phyloP scores from a whole-genome alignment of 495 filamentous ascomycete species.

The Trichoderma orchidacearum region DNA sequence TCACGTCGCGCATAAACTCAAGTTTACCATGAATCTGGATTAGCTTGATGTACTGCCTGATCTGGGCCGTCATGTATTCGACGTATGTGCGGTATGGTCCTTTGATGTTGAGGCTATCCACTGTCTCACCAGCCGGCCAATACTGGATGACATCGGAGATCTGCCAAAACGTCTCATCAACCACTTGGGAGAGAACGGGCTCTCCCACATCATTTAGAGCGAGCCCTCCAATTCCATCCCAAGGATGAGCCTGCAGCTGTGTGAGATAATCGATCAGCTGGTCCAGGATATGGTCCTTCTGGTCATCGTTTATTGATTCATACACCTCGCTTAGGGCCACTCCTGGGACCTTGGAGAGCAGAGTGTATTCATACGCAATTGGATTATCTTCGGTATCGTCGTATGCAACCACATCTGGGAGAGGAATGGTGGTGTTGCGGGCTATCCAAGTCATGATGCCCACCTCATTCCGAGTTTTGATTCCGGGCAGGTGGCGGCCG shows the following conservation, averaged over 20 bases:
- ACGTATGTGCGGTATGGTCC: conserved; percentile 10
- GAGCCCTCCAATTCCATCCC: conserved; percentile 12
- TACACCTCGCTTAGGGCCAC: conserved; percentile 15
- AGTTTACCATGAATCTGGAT: conserved; percentile 14
- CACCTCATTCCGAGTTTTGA: conserved; percentile 23
- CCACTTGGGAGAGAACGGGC: conserved; percentile 3
- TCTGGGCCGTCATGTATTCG: conserved; percentile 9
- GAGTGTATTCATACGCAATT: conserved; percentile 18
- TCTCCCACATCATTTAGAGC: neutral
- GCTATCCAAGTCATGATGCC: conserved; percentile 18
- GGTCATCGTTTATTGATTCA: conserved; percentile 6
- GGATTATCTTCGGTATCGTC: conserved; percentile 15
- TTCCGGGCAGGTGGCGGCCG: conserved; percentile 15
- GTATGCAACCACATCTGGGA: conserved; percentile 13
- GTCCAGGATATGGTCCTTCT: conserved; percentile 9
- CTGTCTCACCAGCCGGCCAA: conserved; percentile 11
- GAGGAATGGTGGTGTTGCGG: conserved; percentile 14
- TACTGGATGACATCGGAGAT: conserved; percentile 10
- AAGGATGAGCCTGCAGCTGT: conserved; percentile 15
- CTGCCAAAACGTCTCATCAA: conserved; percentile 22
- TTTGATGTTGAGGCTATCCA: conserved; percentile 11
- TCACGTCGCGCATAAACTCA: conserved; percentile 8
- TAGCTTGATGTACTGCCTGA: conserved; percentile 9
- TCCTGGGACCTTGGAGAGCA: conserved; percentile 13
- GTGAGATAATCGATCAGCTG: conserved; percentile 17